Base-by-base conservation (phyloP, 768 basidiomycete genomes). In the Leccinum pellstonianum region DNA sequence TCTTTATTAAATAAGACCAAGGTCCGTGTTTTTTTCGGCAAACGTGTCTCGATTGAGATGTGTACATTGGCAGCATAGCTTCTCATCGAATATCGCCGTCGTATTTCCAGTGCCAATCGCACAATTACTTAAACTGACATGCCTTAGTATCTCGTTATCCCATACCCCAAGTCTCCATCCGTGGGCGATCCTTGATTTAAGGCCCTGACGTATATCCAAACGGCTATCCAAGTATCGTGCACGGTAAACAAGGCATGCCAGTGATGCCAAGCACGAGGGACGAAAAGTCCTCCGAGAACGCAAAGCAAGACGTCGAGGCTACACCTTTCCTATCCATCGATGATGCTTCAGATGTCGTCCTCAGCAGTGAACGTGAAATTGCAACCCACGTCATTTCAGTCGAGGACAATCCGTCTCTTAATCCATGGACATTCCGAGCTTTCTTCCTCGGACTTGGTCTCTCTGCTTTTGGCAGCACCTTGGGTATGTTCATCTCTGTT, bases 301-400 rank as follows among this genome's bases (percentile, higher is more conserved):
- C 54, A 51, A 72, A 74, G 11, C 62, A 60, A 27, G 78, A 80
- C 43, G 59, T 74, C 43, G 79, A 78, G 58, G 23, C 58, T 3
- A 37, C 54, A 25, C 46, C 62, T 31, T 9, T 2, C 23, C 21
- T 33, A 51, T 46, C 56, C 52, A 53, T 52, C 11, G 60, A 61
- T 31, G 57, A 66, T 19, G 52, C 47, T 14, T 51, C 55, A 8
- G 63, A 66, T 15, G 56, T 61, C 3, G 64, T 69, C 56, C 75
- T 82, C 37, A 68, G 75, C 49, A 70, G 76, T 60, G 80, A 80
- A 62, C 76, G 77, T 53, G 81, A 80, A 58, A 76, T 82, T 41
- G 79, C 71, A 56, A 80, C 80, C 0, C 76, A 78, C 62, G 72
- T 83, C 31, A 77, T 61, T 54, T 62, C 55, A 17, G 49, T 57